Conservation (phyloP, 2,329 filamentous ascomycete genomes). For the Stagonosporopsis cucurbitacearum region DNA sequence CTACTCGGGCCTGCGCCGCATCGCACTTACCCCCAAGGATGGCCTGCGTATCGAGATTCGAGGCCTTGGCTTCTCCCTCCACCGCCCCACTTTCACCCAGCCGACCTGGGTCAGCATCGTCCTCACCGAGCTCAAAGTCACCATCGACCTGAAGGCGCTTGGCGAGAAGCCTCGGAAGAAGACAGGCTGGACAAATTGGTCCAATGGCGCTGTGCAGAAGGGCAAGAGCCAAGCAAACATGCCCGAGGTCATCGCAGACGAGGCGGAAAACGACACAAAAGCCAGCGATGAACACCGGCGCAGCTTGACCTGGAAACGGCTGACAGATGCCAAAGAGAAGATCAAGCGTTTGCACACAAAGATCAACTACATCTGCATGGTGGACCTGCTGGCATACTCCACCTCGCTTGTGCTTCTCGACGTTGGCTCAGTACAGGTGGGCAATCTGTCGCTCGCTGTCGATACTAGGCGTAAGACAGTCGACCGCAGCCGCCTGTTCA, state of each 20-base stretch:
- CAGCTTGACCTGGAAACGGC: conserved; percentile 71
- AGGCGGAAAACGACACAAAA: conserved; percentile 39
- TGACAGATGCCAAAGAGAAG: conserved; percentile 80
- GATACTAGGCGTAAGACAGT: conserved; percentile 92
- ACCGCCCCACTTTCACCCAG: conserved; percentile 94
- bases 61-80: conserved; percentile 83
- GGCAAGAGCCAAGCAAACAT: conserved; percentile 25
- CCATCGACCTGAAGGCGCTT: conserved; percentile 75
- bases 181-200: conserved; percentile 41
- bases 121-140: conserved; percentile 83
- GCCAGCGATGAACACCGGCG: conserved; percentile 61
- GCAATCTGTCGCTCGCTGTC: conserved; percentile 82
- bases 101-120: conserved; percentile 96
- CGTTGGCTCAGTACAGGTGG: conserved; percentile 84
- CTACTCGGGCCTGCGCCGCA: conserved; percentile 87
- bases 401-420: conserved; percentile 78
- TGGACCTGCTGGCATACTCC: conserved; percentile 86
- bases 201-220: conserved; percentile 38
- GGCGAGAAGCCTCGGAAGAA: conserved; percentile 48
- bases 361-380: conserved; percentile 85
- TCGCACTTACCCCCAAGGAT: conserved; percentile 88
- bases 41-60: conserved; percentile 89
- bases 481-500: conserved; percentile 86
- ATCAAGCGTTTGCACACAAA: conserved; percentile 86
- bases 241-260: conserved; percentile 20